phyloP scores from a whole-genome alignment of 495 filamentous ascomycete genomes.

The Neurospora sp. region DNA sequence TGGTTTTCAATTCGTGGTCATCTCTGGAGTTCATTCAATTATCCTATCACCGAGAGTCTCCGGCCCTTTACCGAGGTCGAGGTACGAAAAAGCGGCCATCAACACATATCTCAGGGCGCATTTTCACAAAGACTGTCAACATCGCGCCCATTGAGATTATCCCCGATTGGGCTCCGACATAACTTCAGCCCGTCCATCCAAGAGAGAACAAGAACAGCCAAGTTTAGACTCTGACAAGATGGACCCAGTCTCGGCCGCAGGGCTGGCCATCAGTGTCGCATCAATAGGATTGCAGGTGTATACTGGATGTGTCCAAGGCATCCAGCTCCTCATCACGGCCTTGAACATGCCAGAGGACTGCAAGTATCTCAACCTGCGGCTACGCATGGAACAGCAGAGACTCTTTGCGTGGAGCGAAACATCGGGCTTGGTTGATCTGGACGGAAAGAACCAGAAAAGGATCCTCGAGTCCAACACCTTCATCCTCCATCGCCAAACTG shows the following conservation, averaged over 20 bases:
- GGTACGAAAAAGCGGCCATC: not conserved
- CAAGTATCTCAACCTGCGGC: constrained; percentile 31
- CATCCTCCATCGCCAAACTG: constrained; percentile 31
- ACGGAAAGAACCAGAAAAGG: constrained; percentile 20
- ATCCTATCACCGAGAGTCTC: not conserved
- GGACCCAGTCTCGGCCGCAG: constrained; percentile 31
- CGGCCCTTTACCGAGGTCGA: not conserved
- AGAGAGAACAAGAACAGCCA: not conserved
- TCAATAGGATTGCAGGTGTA: constrained; percentile 32
- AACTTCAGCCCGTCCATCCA: not conserved
- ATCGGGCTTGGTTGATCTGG: constrained; percentile 30
- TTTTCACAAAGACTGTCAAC: not conserved
- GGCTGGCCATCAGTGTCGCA: constrained; percentile 32
- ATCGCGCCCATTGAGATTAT: not conserved
- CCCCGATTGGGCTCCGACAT: not conserved
- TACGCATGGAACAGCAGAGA: constrained; percentile 37
- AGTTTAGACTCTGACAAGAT: constrained; percentile 8
- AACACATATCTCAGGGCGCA: not conserved
- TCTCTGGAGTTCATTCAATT: not conserved
- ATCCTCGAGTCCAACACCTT: constrained; percentile 34
- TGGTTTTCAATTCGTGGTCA: not conserved
- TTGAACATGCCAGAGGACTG: constrained; percentile 31
- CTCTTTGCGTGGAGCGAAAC: constrained; percentile 39
- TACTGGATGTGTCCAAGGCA: constrained; percentile 32
- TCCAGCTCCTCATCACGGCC: constrained; percentile 34